These are phyloP conservation scores for Kodamaea fungicola DNA, from an alignment of 1,139 yeast species.

Conservation along the genomic window DNA sequence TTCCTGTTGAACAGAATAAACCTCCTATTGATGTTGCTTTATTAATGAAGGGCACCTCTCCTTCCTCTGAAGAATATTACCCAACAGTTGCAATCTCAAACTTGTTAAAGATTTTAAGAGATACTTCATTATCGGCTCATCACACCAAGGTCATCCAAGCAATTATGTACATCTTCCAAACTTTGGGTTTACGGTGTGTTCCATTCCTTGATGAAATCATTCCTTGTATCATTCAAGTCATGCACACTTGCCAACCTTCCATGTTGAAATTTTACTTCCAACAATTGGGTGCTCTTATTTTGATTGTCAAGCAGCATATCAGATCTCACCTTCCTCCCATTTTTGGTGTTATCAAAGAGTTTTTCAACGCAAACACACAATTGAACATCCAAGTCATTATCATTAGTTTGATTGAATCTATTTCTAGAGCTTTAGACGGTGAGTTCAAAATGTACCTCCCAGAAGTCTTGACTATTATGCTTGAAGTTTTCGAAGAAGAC, in stretches of 20 bases:
- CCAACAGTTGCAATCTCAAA: slow-evolving; percentile 93
- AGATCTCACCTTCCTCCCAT: slow-evolving; percentile 77
- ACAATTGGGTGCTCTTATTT: slow-evolving; percentile 75
- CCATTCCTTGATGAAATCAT: slow-evolving; percentile 82
- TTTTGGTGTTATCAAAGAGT: slow-evolving; percentile 73
- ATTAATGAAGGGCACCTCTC: slow-evolving; percentile 91
- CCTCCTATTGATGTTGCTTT: slow-evolving; percentile 89
- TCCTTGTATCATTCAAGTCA: slow-evolving; percentile 82
- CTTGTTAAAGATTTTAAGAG: slow-evolving; percentile 77
- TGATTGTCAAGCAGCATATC: slow-evolving; percentile 86
- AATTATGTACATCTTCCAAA: slow-evolving; percentile 83
- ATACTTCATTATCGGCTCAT: slow-evolving; percentile 78
- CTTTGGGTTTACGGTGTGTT: slow-evolving; percentile 84
- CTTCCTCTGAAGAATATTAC: slow-evolving; percentile 88
- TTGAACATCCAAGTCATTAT: slow-evolving; percentile 74
- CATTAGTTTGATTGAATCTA: slow-evolving; percentile 75
- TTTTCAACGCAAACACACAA: slow-evolving; percentile 51
- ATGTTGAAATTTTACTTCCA: slow-evolving; percentile 88
- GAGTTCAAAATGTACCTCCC: slow-evolving; percentile 87
- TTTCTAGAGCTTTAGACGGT: slow-evolving; percentile 84
- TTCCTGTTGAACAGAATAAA: slow-evolving; percentile 74
- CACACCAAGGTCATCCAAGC: slow-evolving; percentile 92
- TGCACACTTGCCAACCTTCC: slow-evolving; percentile 79
- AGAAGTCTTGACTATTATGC: slow-evolving; percentile 67
- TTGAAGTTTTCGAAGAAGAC: slow-evolving; percentile 79